These are phyloP conservation scores for Magnolia sinica DNA, from an alignment of 164 flowering plant species.

Conservation along the genomic window DNA sequence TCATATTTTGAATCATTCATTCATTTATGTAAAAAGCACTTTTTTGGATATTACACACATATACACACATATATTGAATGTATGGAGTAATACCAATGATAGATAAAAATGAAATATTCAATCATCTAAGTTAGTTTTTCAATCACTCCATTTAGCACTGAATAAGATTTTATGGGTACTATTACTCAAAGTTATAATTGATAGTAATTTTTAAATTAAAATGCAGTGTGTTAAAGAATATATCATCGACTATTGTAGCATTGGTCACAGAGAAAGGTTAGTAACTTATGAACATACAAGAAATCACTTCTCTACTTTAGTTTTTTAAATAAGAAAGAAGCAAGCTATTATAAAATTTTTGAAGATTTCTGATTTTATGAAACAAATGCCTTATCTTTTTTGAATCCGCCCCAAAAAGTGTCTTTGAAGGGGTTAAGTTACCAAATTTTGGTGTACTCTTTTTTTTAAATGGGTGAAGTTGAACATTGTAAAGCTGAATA, in stretches of 20 bases:
- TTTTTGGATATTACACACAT: too few relatives aligned
- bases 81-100: too few relatives aligned
- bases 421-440: background rate
- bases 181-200: background rate
- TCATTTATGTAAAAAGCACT: too few relatives aligned
- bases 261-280: constrained; percentile 52
- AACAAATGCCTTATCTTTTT: background rate
- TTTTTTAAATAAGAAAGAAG: background rate
- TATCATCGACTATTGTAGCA: constrained; percentile 47
- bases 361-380: background rate
- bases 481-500: too few relatives aligned
- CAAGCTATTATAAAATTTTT: background rate
- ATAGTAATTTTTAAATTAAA: background rate
- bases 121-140: background rate
- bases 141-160: background rate
- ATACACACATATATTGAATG: too few relatives aligned
- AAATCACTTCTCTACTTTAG: background rate
- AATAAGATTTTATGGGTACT: background rate
- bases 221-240: constrained; percentile 49
- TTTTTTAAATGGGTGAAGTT: too few relatives aligned
- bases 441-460: background rate
- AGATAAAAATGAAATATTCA: too few relatives aligned
- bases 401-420: background rate
- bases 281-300: background rate
- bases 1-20: background rate